These are phyloP conservation scores for Oryza coarctata DNA, from an alignment of 176 grass and related monocot species.

Conservation along the genomic window DNA sequence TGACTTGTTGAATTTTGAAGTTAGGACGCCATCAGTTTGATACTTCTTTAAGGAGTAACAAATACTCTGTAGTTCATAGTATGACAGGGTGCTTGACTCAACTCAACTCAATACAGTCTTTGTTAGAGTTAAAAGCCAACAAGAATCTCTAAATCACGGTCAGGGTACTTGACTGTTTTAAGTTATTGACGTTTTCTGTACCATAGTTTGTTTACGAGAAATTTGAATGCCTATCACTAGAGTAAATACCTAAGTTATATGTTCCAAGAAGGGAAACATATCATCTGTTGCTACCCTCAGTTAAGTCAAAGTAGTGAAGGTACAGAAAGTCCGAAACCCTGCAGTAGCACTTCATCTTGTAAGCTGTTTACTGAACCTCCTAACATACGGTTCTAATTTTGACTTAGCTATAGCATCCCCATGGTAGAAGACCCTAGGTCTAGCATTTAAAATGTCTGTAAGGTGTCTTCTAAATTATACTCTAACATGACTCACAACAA, in stretches of 20 bases:
- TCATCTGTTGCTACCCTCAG: constrained; percentile 12
- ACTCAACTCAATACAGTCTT: no score
- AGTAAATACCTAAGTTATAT: background rate
- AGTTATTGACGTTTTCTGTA: background rate
- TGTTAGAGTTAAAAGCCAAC: no score
- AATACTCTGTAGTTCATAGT: background rate
- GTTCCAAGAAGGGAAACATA: background rate
- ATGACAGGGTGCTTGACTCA: background rate
- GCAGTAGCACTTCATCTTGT: background rate
- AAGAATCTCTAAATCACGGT: no score
- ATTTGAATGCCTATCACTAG: background rate
- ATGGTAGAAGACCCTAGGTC: background rate
- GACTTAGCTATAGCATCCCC: background rate
- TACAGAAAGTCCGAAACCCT: background rate
- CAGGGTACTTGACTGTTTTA: background rate
- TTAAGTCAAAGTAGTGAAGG: background rate
- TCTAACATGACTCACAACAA: background rate
- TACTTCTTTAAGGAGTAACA: background rate
- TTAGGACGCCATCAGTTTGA: background rate
- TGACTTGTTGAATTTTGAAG: background rate
- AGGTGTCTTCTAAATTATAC: background rate
- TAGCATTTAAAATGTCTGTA: background rate
- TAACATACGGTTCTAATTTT: constrained; percentile 10
- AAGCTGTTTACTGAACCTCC: background rate
- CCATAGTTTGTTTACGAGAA: background rate